phyloP scores from a whole-genome alignment of 73 alveolate species.

The Tetrahymena thermophila region DNA sequence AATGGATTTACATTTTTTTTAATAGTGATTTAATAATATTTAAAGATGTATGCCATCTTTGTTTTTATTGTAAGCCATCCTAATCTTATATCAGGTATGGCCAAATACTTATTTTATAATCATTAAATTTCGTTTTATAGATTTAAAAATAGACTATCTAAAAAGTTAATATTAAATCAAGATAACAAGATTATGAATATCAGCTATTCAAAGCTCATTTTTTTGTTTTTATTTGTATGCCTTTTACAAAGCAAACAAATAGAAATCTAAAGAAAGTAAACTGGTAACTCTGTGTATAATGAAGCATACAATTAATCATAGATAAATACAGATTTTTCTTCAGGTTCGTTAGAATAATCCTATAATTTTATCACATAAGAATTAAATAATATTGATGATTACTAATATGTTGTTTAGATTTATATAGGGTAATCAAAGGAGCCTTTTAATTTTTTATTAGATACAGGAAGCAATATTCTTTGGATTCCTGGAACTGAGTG shows the following conservation, averaged over 20 bases:
- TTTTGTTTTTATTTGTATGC: not conserved
- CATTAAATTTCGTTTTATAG: too few species aligned
- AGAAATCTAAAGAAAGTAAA: too few species aligned
- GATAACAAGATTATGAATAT: not conserved
- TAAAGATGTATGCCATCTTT: too few species aligned
- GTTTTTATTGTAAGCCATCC: too few species aligned
- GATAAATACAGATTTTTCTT: not conserved
- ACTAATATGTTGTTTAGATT: not conserved
- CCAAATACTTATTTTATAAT: too few species aligned
- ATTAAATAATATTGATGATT: not conserved
- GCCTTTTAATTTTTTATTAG: not conserved
- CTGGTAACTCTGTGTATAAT: not conserved
- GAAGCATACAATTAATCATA: not conserved
- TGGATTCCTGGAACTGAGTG: not conserved
- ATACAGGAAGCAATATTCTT: not conserved
- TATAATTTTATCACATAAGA: not conserved
- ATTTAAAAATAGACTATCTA: too few species aligned
- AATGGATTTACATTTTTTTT: too few species aligned
- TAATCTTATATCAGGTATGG: too few species aligned
- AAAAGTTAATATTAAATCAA: too few species aligned
- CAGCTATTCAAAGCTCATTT: not conserved
- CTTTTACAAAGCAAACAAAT: not conserved
- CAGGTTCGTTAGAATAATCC: not conserved
- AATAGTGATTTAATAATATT: too few species aligned
- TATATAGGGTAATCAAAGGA: not conserved